Evolutionary conservation across 495 filamentous ascomycete species (phyloP).

Genomic region (Baudoinia panamericana): DNA sequence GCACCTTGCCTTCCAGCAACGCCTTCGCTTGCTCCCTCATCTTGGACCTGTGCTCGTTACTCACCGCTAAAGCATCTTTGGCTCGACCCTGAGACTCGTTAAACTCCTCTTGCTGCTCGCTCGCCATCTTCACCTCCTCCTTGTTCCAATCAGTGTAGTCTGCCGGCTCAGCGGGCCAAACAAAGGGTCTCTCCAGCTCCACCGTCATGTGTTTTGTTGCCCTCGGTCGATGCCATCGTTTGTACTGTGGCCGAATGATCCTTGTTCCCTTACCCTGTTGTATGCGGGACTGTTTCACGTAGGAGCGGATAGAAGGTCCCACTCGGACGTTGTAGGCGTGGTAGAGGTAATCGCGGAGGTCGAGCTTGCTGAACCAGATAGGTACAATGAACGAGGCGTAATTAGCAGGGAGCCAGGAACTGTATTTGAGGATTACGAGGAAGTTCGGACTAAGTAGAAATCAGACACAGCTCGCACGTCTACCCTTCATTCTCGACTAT

Average conservation of each 20-base stretch:
- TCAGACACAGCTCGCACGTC: conserved; percentile 1
- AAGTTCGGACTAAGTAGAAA: conserved; percentile 77
- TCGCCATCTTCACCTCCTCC: conserved; percentile 38
- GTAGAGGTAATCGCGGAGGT: conserved; percentile 77
- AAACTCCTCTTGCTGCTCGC: conserved; percentile 26
- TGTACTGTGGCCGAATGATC: conserved; percentile 12
- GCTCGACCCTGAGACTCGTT: conserved; percentile 18
- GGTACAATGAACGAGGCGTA: conserved; percentile 77
- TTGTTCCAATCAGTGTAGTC: conserved; percentile 43
- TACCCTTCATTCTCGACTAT: too few relatives aligned
- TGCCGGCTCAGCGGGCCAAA: conserved; percentile 57
- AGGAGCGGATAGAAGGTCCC: conserved; percentile 54
- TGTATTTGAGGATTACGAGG: conserved; percentile 60
- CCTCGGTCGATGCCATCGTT: conserved; percentile 43
- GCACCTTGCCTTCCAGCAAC: conserved; percentile 35
- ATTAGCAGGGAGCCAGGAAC: conserved; percentile 54
- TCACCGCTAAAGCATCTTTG: conserved; percentile 26
- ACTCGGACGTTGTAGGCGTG: conserved; percentile 58
- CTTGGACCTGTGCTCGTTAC: conserved; percentile 22
- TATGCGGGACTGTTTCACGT: conserved; percentile 55
- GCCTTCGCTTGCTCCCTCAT: conserved; percentile 46
- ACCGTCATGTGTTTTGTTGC: conserved; percentile 82
- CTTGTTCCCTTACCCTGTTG: conserved; percentile 31
- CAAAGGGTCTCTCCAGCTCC: conserved; percentile 70
- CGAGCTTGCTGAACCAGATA: conserved; percentile 79